Base-by-base conservation (phyloP, 2,329 filamentous ascomycete genomes). In the Stachybotrys elegans region DNA sequence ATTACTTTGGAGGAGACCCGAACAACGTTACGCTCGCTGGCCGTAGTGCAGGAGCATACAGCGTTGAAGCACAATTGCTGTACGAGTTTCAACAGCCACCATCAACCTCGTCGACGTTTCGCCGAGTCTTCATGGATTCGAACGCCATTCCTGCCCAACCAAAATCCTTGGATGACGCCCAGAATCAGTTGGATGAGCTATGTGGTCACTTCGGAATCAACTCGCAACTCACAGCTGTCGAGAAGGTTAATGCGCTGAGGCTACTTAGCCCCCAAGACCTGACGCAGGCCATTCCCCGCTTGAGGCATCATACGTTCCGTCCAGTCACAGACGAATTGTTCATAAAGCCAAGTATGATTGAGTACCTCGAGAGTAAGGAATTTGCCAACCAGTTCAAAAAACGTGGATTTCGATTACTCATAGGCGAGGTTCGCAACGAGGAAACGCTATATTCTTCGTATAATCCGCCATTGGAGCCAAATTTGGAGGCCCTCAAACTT, bases 71-170 rank as follows among this genome's bases (percentile, higher is more conserved):
- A 20, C 68, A 71, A 40, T 61, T 69, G 46, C 54, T 66, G 6
- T 61, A 63, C 42, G 65, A 63, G 39, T 65, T 60, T 23, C 58
- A 50, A 44, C 56, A 57, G 9, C 31, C 55, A 1, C 40, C 36
- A 2, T 21, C 47, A 1, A 34, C 36, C 6, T 40, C 51, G 12
- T 46, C 51, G 3, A 47, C 61, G 2, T 67, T 68, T 37, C 60
- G 60, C 8, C 57, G 67, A 2, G 48, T 71, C 5, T 65, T 68
- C 45, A 68, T 72, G 62, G 61, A 63, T 37, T 72, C 70, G 3
- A 73, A 72, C 47, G 67, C 68, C 0, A 70, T 72, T 19, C 68
- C 66, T 0, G 65, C 69, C 4, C 68, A 72, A 27, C 68, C 69
- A 0, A 71, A 67, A 46, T 61, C 57, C 0, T 50, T 66, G 0